Evolutionary conservation across 2,329 filamentous ascomycete genomes (phyloP).

Genomic region (Orbilia javanica): DNA sequence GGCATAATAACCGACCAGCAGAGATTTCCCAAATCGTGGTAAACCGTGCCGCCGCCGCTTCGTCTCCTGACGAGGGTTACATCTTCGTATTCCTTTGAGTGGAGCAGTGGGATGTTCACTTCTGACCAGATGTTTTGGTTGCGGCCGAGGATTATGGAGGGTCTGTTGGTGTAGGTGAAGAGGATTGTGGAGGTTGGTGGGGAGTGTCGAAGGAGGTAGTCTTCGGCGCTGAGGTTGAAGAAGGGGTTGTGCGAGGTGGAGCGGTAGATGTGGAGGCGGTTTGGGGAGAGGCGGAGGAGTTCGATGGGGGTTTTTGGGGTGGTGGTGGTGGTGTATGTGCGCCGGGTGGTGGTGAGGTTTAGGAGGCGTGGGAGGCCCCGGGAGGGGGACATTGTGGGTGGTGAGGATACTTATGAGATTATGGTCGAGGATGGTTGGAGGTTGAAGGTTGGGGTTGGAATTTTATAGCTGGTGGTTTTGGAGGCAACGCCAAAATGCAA

Average conservation of each 20-base stretch:
- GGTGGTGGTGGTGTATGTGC: background rate
- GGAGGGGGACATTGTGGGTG: conserved; percentile 18
- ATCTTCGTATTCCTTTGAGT: conserved; percentile 62
- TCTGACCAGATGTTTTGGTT: conserved; percentile 99
- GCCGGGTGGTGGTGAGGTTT: background rate
- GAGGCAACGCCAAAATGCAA: conserved; percentile 9
- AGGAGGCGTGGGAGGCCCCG: conserved; percentile 47
- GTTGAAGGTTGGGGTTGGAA: background rate
- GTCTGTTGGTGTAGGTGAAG: conserved; percentile 87
- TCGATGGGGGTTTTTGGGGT: conserved; percentile 17
- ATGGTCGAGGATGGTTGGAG: background rate
- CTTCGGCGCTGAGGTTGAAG: conserved; percentile 93
- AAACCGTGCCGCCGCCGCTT: conserved; percentile 91
- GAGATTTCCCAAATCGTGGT: conserved; percentile 91
- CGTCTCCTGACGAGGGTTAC: conserved; percentile 79
- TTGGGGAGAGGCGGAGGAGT: conserved; percentile 63
- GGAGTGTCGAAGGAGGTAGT: conserved; percentile 84
- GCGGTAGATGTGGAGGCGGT: conserved; percentile 76
- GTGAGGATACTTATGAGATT: background rate
- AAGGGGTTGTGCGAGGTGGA: conserved; percentile 80
- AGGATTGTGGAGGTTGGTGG: conserved; percentile 78
- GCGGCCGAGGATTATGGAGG: conserved; percentile 89
- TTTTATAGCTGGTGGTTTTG: background rate
- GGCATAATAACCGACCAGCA: conserved; percentile 95
- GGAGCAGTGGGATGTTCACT: conserved; percentile 77